Evolutionary conservation across 2,329 filamentous ascomycete species (phyloP).

Genomic region (Fulvia fulva): DNA sequence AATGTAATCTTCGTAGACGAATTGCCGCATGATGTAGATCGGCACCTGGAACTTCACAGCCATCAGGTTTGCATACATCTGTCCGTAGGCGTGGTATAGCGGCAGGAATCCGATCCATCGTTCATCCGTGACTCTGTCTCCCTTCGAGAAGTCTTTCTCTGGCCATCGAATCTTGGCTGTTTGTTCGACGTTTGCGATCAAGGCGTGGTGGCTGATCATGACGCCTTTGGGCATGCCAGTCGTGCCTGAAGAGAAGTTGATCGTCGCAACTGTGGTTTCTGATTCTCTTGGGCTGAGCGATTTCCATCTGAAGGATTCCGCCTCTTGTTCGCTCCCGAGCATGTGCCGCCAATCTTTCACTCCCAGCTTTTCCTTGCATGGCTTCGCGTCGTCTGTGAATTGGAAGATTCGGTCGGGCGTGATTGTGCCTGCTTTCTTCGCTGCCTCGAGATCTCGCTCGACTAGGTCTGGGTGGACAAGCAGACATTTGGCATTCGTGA

Average conservation of each 20-base stretch:
- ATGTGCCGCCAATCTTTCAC: constrained; percentile 36
- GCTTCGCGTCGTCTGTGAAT: constrained; percentile 22
- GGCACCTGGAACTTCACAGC: constrained; percentile 46
- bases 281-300: constrained; percentile 49
- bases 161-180: constrained; percentile 34
- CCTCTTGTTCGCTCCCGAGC: constrained; percentile 31
- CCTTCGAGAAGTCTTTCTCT: constrained; percentile 29
- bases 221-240: constrained; percentile 50
- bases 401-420: constrained; percentile 46
- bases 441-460: constrained; percentile 46
- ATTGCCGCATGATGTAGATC: constrained; percentile 41
- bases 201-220: constrained; percentile 27
- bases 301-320: constrained; percentile 48
- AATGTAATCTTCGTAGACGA: constrained; percentile 40
- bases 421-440: constrained; percentile 47
- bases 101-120: constrained; percentile 48
- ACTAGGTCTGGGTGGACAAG: constrained; percentile 48
- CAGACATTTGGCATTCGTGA: constrained; percentile 39
- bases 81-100: constrained; percentile 46
- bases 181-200: constrained; percentile 41
- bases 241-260: constrained; percentile 85
- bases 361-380: constrained; percentile 39
- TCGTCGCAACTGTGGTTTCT: constrained; percentile 48
- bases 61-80: constrained; percentile 39
- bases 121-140: constrained; percentile 32